Percentiles rank a stretch among this genome's conserved stretches.
Evolutionary conservation across 306 rosid species (phyloP).

Genomic region (Corylus heterophylla): DNA sequence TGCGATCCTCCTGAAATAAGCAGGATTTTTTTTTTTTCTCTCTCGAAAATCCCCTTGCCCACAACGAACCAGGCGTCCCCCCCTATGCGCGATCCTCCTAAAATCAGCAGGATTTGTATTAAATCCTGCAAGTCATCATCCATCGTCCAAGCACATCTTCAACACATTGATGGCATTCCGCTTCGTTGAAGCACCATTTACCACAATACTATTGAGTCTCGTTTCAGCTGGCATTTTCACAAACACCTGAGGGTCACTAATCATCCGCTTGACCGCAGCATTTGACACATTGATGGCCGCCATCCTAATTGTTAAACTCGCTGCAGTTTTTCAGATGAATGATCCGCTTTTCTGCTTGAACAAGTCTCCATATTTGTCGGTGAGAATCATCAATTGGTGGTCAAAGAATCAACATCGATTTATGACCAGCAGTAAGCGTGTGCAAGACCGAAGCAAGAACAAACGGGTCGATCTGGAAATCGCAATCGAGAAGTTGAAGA

Average conservation of each 20-base stretch:
- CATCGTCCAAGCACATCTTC: too few species aligned
- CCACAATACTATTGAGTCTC: background rate
- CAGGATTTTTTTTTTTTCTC: too few species aligned
- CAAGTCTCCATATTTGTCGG: background rate
- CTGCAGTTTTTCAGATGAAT: background rate
- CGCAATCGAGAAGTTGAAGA: constrained; percentile 75
- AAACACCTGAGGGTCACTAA: background rate
- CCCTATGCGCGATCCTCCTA: too few species aligned
- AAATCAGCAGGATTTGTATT: too few species aligned
- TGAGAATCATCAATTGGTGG: background rate
- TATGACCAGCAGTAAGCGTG: constrained; percentile 56
- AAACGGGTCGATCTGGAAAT: constrained; percentile 72
- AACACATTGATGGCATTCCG: too few species aligned
- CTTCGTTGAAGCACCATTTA: too few species aligned
- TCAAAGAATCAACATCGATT: constrained; percentile 32
- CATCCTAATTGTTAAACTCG: background rate
- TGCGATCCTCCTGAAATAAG: too few species aligned
- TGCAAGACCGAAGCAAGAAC: constrained; percentile 54
- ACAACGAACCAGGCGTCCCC: too few species aligned
- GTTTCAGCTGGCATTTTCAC: background rate
- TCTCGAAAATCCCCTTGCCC: too few species aligned
- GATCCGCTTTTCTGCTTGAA: background rate
- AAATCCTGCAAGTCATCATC: too few species aligned
- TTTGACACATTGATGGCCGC: background rate
- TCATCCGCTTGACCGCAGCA: background rate